Percentiles rank a stretch among this genome's conserved stretches.
phyloP scores from a whole-genome alignment of 2,329 filamentous ascomycete genomes.

The Aspergillus alliaceus region DNA sequence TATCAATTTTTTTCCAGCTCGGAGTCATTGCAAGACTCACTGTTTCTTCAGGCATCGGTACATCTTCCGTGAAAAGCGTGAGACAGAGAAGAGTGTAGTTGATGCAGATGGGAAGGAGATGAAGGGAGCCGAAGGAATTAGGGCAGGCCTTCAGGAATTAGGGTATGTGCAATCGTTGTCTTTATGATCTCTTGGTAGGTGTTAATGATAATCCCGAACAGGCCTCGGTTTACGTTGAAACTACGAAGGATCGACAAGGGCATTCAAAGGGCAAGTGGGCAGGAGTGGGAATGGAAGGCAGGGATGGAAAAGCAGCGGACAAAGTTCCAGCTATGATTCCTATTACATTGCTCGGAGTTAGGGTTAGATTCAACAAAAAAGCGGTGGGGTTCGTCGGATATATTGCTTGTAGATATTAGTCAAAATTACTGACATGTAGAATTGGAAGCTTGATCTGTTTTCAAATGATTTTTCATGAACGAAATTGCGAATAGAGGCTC shows the following conservation, averaged over 20 bases:
- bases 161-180: slow-evolving; percentile 44
- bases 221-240: slow-evolving; percentile 78
- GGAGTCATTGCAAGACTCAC: neutral
- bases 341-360: neutral
- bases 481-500: no score
- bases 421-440: no score
- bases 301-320: slow-evolving; percentile 93
- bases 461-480: no score
- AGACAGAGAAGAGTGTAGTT: slow-evolving; percentile 82
- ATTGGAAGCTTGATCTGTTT: no score
- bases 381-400: neutral
- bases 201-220: neutral
- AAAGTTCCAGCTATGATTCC: slow-evolving; percentile 76
- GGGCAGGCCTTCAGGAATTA: slow-evolving; percentile 85
- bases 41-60: slow-evolving; percentile 70
- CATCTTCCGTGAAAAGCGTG: slow-evolving; percentile 83
- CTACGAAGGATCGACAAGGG: slow-evolving; percentile 88
- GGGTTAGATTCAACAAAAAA: neutral
- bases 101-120: slow-evolving; percentile 79
- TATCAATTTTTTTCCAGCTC: neutral
- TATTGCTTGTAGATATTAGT: neutral
- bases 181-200: neutral
- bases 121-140: slow-evolving; percentile 80
- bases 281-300: slow-evolving; percentile 96
- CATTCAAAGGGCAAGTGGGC: slow-evolving; percentile 71